Percentiles rank a stretch among this genome's conserved stretches.
phyloP scores from a whole-genome alignment of 108 stramenopile genomes.

The Pseudonitzschia pungens region DNA sequence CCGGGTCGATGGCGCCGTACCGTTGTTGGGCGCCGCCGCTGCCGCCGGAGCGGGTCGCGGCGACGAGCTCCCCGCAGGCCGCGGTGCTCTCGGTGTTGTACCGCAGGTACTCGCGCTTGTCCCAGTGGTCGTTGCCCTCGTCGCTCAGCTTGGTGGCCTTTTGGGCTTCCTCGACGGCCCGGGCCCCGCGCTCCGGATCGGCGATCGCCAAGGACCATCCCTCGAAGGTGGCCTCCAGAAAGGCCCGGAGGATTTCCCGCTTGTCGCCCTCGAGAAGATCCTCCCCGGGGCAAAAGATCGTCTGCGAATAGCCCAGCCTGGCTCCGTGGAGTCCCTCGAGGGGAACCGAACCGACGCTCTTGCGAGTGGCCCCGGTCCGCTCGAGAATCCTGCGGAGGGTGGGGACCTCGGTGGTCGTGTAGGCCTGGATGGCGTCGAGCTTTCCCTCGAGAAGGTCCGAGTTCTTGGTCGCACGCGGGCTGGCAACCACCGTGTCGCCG shows the following conservation, averaged over 20 bases:
- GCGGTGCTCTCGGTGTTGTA: slow-evolving; percentile 30
- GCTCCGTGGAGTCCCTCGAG: slow-evolving; percentile 15
- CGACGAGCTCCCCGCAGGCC: slow-evolving; percentile 28
- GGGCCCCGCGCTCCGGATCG: slow-evolving; percentile 27
- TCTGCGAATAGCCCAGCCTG: slow-evolving; percentile 46
- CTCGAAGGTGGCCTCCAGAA: slow-evolving; percentile 42
- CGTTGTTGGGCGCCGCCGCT: no score
- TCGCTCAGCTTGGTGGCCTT: slow-evolving; percentile 37
- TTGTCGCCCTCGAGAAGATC: slow-evolving; percentile 26
- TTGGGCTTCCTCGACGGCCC: slow-evolving; percentile 33
- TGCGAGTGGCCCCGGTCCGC: not conserved
- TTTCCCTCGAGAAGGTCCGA: slow-evolving; percentile 40
- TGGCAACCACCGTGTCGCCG: slow-evolving; percentile 32
- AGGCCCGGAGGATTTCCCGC: slow-evolving; percentile 33
- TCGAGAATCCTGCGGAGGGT: slow-evolving; percentile 27
- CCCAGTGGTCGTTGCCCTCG: slow-evolving; percentile 34
- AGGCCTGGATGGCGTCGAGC: slow-evolving; percentile 43
- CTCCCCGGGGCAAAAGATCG: slow-evolving; percentile 44
- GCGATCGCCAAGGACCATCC: slow-evolving; percentile 43
- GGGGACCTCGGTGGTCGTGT: slow-evolving; percentile 47
- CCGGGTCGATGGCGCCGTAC: slow-evolving; percentile 32
- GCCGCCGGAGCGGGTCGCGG: slow-evolving; percentile 35
- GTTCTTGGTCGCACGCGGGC: slow-evolving; percentile 46
- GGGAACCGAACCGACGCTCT: not conserved
- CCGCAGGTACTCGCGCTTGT: not conserved